phyloP scores from a whole-genome alignment of 345 rosid genomes.

The Firmiana major region DNA sequence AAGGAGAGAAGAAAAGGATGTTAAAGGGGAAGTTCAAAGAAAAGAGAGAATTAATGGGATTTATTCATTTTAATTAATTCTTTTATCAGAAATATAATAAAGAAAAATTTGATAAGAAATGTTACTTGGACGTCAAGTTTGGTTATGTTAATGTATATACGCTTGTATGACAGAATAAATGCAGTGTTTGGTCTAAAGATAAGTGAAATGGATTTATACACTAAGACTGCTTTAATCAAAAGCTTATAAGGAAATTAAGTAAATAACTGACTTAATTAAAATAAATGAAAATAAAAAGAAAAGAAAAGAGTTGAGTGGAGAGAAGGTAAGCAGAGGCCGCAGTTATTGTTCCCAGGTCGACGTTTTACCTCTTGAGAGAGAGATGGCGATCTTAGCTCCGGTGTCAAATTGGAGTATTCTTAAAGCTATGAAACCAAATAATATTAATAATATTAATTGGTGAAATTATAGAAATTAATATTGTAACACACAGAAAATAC shows the following conservation, averaged over 20 bases:
- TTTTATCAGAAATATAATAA: neutral
- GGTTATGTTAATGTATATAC: conserved; percentile 41
- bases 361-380: conserved; percentile 29
- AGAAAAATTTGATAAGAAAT: conserved; percentile 17
- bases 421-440: conserved; percentile 24
- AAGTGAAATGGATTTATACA: too few relatives aligned
- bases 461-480: neutral
- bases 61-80: neutral
- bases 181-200: conserved; percentile 1
- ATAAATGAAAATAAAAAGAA: neutral
- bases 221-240: neutral
- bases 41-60: conserved; percentile 11
- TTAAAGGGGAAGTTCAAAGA: conserved; percentile 22
- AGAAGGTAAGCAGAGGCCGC: conserved; percentile 22
- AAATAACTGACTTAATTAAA: neutral
- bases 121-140: conserved; percentile 84
- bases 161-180: conserved; percentile 30
- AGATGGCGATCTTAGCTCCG: conserved; percentile 15
- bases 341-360: conserved; percentile 10
- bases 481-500: neutral
- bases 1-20: neutral
- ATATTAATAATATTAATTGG: too few relatives aligned
- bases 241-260: neutral
- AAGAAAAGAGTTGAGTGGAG: conserved; percentile 17
- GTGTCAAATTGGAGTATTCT: conserved; percentile 40